A percentile compares a stretch with the other conserved stretches of the same genome.
These are phyloP conservation scores for Phytophthora crassamura DNA, from an alignment of 352 stramenopile species.

Conservation along the genomic window DNA sequence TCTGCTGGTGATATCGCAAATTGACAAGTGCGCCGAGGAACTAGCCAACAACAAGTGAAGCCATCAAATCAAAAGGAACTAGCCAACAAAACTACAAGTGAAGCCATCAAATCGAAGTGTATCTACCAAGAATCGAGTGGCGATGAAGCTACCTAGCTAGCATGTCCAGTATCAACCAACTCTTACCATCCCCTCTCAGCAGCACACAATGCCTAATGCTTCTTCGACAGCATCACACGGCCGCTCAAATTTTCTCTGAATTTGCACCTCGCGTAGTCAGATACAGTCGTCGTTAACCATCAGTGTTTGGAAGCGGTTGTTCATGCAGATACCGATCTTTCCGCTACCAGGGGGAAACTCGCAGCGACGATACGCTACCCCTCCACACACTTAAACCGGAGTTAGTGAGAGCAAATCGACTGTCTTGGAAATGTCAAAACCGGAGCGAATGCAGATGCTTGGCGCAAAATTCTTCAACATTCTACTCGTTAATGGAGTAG, in stretches of 20 bases:
- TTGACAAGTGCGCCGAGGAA: too few species aligned
- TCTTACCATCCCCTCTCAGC: too few species aligned
- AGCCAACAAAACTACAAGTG: too few species aligned
- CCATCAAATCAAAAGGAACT: too few species aligned
- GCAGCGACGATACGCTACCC: conserved; percentile 11
- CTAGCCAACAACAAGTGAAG: too few species aligned
- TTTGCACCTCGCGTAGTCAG: conserved; percentile 24
- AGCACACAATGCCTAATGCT: too few species aligned
- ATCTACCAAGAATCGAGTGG: too few species aligned
- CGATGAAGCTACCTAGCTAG: too few species aligned
- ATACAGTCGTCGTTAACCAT: conserved; percentile 10
- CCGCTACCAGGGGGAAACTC: conserved; percentile 12
- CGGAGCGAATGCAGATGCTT: conserved; percentile 4
- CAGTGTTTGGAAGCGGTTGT: conserved; percentile 27
- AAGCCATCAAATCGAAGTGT: too few species aligned
- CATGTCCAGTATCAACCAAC: too few species aligned
- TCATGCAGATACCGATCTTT: conserved; percentile 37
- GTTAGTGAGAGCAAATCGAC: background rate
- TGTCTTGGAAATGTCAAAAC: background rate
- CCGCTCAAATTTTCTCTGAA: conserved; percentile 17
- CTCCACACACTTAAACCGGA: conserved; percentile 8
- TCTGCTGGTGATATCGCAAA: too few species aligned
- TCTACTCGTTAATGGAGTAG: background rate
- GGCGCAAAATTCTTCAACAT: conserved; percentile 2
- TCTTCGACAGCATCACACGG: conserved; percentile 29